These are phyloP conservation scores for Cydonia oblonga DNA, from an alignment of 331 rosid species.

Conservation along the genomic window DNA sequence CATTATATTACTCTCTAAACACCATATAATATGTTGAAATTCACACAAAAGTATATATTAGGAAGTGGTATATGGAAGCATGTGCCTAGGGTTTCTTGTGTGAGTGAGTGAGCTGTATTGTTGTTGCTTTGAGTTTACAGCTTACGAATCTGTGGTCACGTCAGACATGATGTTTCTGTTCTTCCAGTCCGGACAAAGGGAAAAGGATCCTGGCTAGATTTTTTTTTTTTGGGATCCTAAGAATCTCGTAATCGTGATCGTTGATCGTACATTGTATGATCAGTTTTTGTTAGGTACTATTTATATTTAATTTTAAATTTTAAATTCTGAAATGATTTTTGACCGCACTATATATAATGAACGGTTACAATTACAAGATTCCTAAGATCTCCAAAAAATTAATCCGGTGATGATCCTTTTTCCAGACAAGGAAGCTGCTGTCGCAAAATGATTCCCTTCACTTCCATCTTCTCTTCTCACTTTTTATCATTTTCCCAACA, in stretches of 20 bases:
- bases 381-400: too few relatives aligned
- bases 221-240: too few relatives aligned
- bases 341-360: fast-evolving
- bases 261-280: too few relatives aligned
- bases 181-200: slow-evolving; percentile 11
- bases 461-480: background rate
- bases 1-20: background rate
- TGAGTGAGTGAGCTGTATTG: background rate
- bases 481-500: background rate
- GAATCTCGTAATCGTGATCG: fast-evolving
- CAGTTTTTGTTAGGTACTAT: too few relatives aligned
- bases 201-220: too few relatives aligned
- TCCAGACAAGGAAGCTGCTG: slow-evolving; percentile 12
- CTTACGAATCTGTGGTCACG: slow-evolving; percentile 30
- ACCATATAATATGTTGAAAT: background rate
- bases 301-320: too few relatives aligned
- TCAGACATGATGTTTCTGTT: slow-evolving; percentile 30
- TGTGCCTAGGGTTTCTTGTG: slow-evolving; percentile 3
- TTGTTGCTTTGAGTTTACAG: background rate
- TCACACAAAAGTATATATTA: background rate
- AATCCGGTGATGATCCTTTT: too few relatives aligned
- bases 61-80: background rate
- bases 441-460: slow-evolving; percentile 9
- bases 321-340: too few relatives aligned
- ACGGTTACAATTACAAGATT: too few relatives aligned